These are phyloP conservation scores for Arachis stenosperma DNA, from an alignment of 306 rosid genomes.

Conservation along the genomic window DNA sequence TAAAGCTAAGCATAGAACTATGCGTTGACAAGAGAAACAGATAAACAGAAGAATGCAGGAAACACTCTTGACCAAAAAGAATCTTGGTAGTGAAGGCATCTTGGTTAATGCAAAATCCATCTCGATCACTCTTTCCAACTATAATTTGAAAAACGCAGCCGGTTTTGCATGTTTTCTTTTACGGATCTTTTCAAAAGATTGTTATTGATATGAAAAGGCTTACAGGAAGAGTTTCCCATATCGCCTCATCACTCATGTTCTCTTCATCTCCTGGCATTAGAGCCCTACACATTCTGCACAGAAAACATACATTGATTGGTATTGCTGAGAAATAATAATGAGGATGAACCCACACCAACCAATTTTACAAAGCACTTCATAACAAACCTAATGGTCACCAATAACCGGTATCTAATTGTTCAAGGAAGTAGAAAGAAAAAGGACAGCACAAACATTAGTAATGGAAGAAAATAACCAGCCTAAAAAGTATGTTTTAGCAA, in stretches of 20 bases:
- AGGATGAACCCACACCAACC: slow-evolving; percentile 18
- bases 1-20: not conserved
- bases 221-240: slow-evolving; percentile 98
- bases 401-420: slow-evolving; percentile 11
- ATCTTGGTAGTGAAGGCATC: not conserved
- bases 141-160: slow-evolving; percentile 22
- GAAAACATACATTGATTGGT: slow-evolving; percentile 19
- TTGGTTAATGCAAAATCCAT: not conserved
- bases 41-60: not conserved
- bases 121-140: not conserved
- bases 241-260: slow-evolving; percentile 84
- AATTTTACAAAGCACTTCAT: slow-evolving; percentile 31
- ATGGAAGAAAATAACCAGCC: not conserved
- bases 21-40: not conserved
- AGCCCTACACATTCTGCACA: slow-evolving; percentile 94
- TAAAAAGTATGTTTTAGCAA: slow-evolving; percentile 32
- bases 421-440: slow-evolving; percentile 27
- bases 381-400: slow-evolving; percentile 23
- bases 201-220: slow-evolving; percentile 40
- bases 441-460: not conserved
- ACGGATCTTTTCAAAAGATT: slow-evolving; percentile 30
- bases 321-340: slow-evolving; percentile 13
- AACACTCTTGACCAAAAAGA: slow-evolving; percentile 6
- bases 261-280: slow-evolving; percentile 96
- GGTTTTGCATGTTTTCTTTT: not conserved